phyloP scores from a whole-genome alignment of 257 asterid genomes.

The Penstemon newberryi region DNA sequence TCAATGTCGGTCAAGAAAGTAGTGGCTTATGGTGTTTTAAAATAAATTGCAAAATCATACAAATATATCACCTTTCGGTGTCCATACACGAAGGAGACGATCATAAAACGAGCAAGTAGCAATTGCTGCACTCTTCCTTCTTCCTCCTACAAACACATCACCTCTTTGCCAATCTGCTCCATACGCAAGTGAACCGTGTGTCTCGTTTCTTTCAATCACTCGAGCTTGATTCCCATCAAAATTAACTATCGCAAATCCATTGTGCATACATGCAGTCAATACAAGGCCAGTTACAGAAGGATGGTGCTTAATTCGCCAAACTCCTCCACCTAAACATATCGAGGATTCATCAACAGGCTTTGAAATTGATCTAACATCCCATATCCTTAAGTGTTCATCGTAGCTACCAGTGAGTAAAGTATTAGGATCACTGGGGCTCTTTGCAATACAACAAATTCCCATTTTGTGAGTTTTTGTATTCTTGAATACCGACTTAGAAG shows the following conservation, averaged over 20 bases:
- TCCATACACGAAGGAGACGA: slow-evolving; percentile 70
- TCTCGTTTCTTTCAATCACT: slow-evolving; percentile 52
- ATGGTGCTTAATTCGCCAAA: slow-evolving; percentile 92
- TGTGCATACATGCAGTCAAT: slow-evolving; percentile 90
- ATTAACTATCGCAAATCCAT: slow-evolving; percentile 72
- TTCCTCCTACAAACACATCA: slow-evolving; percentile 27
- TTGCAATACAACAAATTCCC: slow-evolving; percentile 85
- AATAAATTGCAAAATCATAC: slow-evolving; percentile 1
- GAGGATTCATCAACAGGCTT: slow-evolving; percentile 57
- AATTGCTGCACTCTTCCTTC: slow-evolving; percentile 39
- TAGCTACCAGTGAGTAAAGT: slow-evolving; percentile 78
- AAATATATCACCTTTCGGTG: slow-evolving; percentile 46
- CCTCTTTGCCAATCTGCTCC: slow-evolving; percentile 98
- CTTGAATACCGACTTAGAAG: slow-evolving; percentile 60
- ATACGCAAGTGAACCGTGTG: slow-evolving; percentile 85
- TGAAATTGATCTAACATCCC: slow-evolving; percentile 80
- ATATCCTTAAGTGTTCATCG: slow-evolving; percentile 74
- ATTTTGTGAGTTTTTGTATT: slow-evolving; percentile 65
- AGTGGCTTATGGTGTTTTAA: background rate
- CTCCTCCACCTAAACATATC: slow-evolving; percentile 73
- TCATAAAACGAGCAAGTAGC: slow-evolving; percentile 97
- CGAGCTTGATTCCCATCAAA: slow-evolving; percentile 40
- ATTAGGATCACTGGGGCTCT: slow-evolving; percentile 68
- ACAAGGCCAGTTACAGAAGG: slow-evolving; percentile 56
- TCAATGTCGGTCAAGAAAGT: background rate